phyloP scores from a whole-genome alignment of 257 asterid species.

The Solanum paucissectum region DNA sequence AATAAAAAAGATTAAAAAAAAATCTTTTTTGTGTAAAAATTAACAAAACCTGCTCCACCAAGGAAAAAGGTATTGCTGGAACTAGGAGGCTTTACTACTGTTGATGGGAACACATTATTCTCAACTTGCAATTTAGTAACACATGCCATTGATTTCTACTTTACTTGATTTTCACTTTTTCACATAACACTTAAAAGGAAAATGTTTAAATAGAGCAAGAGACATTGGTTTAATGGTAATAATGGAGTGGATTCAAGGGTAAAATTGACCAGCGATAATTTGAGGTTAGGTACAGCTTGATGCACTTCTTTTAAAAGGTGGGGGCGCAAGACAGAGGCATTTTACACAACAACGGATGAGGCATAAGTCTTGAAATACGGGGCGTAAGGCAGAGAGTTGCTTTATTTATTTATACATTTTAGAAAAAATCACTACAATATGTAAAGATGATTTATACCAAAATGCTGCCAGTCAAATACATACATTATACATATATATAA shows the following conservation, averaged over 20 bases:
- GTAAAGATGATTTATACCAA: not conserved
- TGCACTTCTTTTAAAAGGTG: not conserved
- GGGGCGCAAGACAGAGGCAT: too few species aligned
- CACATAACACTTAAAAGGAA: not conserved
- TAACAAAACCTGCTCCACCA: constrained; percentile 69
- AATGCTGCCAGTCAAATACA: not conserved
- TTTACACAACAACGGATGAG: too few species aligned
- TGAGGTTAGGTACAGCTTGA: not conserved
- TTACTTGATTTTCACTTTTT: not conserved
- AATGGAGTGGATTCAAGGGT: not conserved
- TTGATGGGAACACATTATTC: constrained; percentile 38
- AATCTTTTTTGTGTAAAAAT: too few species aligned
- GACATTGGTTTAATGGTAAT: not conserved
- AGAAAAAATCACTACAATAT: not conserved
- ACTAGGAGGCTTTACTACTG: constrained; percentile 49
- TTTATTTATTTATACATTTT: too few species aligned
- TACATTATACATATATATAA: not conserved
- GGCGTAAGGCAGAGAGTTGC: not conserved
- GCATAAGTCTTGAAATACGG: too few species aligned
- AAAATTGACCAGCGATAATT: not conserved
- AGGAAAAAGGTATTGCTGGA: constrained; percentile 47
- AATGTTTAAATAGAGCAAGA: not conserved
- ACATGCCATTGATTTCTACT: constrained; percentile 12
- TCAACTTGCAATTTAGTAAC: constrained; percentile 48
- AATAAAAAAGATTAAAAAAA: too few species aligned